phyloP scores from a whole-genome alignment of 1,139 yeast species.

The Diutina ranongensis region DNA sequence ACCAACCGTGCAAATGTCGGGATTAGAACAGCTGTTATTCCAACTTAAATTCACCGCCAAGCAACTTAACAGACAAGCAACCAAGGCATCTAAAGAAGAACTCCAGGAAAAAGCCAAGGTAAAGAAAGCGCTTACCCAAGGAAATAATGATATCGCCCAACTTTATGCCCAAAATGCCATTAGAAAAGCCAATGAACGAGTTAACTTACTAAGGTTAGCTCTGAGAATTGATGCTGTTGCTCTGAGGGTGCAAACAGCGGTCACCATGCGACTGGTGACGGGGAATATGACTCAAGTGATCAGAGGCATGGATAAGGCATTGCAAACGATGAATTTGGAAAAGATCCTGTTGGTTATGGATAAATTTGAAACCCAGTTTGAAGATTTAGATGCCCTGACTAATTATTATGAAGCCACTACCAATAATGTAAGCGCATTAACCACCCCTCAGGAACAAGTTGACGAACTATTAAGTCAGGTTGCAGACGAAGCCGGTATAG shows the following conservation, averaged over 20 bases:
- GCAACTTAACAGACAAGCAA: constrained; percentile 81
- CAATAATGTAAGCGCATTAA: constrained; percentile 74
- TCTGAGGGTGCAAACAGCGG: constrained; percentile 92
- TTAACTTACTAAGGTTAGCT: constrained; percentile 71
- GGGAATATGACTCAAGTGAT: constrained; percentile 92
- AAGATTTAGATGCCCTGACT: constrained; percentile 88
- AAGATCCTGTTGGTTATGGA: constrained; percentile 92
- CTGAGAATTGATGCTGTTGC: constrained; percentile 95
- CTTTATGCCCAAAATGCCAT: constrained; percentile 94
- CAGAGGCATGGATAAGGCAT: constrained; percentile 91
- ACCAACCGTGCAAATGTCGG: too few relatives aligned
- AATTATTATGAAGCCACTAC: constrained; percentile 90
- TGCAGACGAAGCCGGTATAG: constrained; percentile 97
- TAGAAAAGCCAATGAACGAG: constrained; percentile 77
- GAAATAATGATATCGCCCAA: constrained; percentile 87
- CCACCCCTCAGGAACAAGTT: constrained; percentile 93
- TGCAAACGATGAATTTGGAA: constrained; percentile 92
- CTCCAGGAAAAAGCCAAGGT: constrained; percentile 77
- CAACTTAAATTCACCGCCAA: constrained; percentile 78
- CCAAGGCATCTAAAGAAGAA: constrained; percentile 85
- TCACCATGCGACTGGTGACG: constrained; percentile 89
- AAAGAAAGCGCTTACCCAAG: constrained; percentile 78
- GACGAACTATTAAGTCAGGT: constrained; percentile 85
- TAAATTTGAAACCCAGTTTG: constrained; percentile 91
- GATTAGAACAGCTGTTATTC: constrained; percentile 33